Percentiles rank a stretch among this genome's conserved stretches.
Conservation (phyloP, 1,284 basidiomycete genomes). For the Rhodotorula sp. region DNA sequence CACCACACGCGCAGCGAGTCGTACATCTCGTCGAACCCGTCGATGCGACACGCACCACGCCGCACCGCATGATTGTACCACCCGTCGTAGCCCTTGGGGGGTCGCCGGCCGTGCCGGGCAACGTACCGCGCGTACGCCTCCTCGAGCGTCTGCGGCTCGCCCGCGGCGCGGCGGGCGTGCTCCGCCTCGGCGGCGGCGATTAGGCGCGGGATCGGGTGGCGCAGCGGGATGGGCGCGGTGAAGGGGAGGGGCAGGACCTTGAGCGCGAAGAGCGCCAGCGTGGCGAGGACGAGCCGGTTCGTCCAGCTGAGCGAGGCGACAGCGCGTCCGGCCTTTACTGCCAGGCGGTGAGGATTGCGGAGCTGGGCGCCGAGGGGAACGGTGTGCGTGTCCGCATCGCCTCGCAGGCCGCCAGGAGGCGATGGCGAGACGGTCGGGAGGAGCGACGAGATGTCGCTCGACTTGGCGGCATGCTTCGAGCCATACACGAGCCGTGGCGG, state of each 20-base stretch:
- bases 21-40: slow-evolving; percentile 26
- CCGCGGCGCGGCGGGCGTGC: background rate
- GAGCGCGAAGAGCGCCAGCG: slow-evolving; percentile 1
- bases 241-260: slow-evolving; percentile 3
- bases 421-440: background rate
- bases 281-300: slow-evolving; percentile 3
- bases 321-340: background rate
- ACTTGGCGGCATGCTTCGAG: background rate
- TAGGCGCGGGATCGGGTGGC: slow-evolving; percentile 27
- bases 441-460: background rate
- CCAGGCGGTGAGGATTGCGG: background rate
- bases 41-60: slow-evolving; percentile 8
- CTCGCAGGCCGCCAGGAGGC: no score
- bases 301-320: background rate
- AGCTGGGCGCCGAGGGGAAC: background rate
- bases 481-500: background rate
- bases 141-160: slow-evolving; percentile 14
- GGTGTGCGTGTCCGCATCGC: background rate
- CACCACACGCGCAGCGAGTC: slow-evolving; percentile 15
- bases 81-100: slow-evolving; percentile 25
- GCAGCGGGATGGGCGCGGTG: background rate
- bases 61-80: slow-evolving; percentile 19
- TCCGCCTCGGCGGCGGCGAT: background rate
- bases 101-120: background rate
- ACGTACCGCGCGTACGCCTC: slow-evolving; percentile 12